Conservation (phyloP, 2,329 filamentous ascomycete genomes). For the Pseudogymnoascus sp. region DNA sequence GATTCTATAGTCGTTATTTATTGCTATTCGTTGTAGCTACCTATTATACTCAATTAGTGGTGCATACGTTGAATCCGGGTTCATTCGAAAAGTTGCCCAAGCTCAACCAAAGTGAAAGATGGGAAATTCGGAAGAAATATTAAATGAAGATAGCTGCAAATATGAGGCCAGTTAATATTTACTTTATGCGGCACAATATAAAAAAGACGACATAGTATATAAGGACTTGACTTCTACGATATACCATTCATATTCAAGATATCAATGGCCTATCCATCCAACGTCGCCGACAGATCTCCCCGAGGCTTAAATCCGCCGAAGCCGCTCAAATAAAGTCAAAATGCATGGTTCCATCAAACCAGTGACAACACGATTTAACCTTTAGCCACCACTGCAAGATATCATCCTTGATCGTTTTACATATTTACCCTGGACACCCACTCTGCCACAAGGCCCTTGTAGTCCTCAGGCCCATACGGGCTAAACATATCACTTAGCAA, state of each 20-base stretch:
- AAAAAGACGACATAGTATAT: neutral
- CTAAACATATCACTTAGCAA: constrained; percentile 34
- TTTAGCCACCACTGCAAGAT: neutral
- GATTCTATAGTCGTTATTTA: neutral
- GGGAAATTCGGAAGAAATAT: neutral
- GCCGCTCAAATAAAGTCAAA: neutral
- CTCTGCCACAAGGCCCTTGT: constrained; percentile 36
- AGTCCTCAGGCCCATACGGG: constrained; percentile 40
- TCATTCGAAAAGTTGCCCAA: neutral
- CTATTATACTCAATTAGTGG: neutral
- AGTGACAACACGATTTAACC: neutral
- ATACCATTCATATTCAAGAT: neutral
- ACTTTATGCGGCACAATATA: neutral
- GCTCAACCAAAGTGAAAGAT: too few species aligned
- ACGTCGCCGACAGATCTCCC: neutral
- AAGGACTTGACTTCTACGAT: neutral
- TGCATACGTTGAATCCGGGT: neutral
- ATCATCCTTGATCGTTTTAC: neutral
- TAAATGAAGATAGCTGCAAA: neutral
- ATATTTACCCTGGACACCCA: constrained; percentile 25
- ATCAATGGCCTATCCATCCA: neutral
- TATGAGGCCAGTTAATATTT: neutral
- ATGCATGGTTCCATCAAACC: neutral
- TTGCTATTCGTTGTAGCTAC: neutral
- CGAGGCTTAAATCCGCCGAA: neutral